Conservation (phyloP, 805 yeast genomes). For the Yamadazyma phyllophila region DNA sequence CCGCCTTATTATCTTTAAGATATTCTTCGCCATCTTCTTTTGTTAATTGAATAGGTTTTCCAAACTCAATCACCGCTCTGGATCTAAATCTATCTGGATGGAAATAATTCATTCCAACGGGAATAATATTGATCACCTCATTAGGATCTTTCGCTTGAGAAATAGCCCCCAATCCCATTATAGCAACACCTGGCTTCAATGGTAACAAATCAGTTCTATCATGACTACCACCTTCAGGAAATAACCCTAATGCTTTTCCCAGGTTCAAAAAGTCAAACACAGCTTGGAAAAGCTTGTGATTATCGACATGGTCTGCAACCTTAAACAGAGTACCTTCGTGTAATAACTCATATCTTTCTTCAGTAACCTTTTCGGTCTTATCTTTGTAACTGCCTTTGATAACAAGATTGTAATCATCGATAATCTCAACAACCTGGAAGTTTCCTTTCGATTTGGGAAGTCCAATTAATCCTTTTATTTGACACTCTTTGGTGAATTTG, state of each 20-base stretch:
- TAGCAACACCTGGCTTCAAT: constrained; percentile 44
- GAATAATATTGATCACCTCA: constrained; percentile 32
- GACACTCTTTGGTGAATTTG: constrained; percentile 30
- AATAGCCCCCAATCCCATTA: constrained; percentile 44
- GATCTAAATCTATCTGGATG: constrained; percentile 42
- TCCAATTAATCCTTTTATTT: constrained; percentile 36
- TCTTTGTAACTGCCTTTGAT: constrained; percentile 10
- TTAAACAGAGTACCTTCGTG: constrained; percentile 30
- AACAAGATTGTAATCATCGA: constrained; percentile 8
- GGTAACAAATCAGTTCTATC: constrained; percentile 43
- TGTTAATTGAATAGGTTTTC: constrained; percentile 38
- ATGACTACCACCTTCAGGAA: constrained; percentile 47
- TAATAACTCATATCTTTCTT: constrained; percentile 7
- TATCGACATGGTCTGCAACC: constrained; percentile 40
- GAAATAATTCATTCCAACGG: constrained; percentile 43
- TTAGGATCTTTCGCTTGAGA: constrained; percentile 24
- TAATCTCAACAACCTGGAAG: constrained; percentile 24
- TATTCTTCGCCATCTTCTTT: constrained; percentile 27
- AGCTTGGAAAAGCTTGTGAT: constrained; percentile 31
- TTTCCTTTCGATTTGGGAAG: constrained; percentile 35
- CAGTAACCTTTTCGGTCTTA: not conserved
- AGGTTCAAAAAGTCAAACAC: constrained; percentile 37
- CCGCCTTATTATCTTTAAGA: constrained; percentile 22
- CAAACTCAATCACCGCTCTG: constrained; percentile 42
- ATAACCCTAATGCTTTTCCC: constrained; percentile 37